Evolutionary conservation across 257 asterid species (phyloP), one percentile per base, ranked within the genome.

Genomic region (Solanum dulcamara): DNA sequence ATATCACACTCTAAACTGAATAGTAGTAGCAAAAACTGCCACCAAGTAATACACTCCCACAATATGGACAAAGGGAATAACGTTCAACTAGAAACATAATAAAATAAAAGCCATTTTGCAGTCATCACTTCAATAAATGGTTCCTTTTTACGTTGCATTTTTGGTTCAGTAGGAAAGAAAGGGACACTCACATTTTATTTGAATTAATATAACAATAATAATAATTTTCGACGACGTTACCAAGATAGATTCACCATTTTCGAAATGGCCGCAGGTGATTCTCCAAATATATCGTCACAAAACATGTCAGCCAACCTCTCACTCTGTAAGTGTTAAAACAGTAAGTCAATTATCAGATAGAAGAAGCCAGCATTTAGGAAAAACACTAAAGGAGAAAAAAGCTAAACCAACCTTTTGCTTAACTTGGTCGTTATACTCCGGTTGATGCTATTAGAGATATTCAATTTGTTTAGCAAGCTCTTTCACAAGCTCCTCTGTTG

Each of bases 221-320:
- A 67, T 42, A 8, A 8, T 7, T 18, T 22, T 35, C 6, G 35
- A 62, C 18, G 17, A 62, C 12, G 17, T 11, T 26, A 24, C 33
- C 26, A 62, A 24, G 32, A 24, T 3, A 62, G 86, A 90, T 97
- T 87, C 71, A 96, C 99, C 88, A 80, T 42, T 89, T 91, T 93
- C 84, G 96, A 95, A 53, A 91, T 90, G 55, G 92, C 94, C 17
- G 98, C 92, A 86, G 97, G n/a, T n/a, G n/a, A n/a, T n/a, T n/a
- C n/a, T n/a, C n/a, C n/a, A n/a, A n/a, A n/a, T n/a, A n/a, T n/a
- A 92, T 94, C 97, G 90, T 94, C 99, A 86, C 92, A 84, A 84
- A 96, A 96, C 94, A 96, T 92, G 89, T 94, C 98, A 80, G 84
- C 81, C 1, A 92, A 88, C 87, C 93, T 90, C 91, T 96, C 97